Evolutionary conservation across 2,329 filamentous ascomycete genomes (phyloP), one percentile per base, ranked within the genome.

Genomic region (Scopulariopsis brevicaulis): DNA sequence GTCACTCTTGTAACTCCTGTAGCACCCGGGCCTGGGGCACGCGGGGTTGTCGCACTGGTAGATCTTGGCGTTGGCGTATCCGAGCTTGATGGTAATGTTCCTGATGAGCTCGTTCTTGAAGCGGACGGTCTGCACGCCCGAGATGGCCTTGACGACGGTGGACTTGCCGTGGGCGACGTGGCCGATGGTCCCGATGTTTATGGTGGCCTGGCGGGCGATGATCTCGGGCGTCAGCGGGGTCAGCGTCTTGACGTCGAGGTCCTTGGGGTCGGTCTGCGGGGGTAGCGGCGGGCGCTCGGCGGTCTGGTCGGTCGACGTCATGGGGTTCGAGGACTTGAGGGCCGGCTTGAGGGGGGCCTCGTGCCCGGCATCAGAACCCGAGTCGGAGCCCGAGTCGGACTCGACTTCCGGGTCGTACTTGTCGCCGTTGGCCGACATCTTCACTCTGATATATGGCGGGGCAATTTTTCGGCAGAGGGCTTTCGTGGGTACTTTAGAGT

Each of bases 71-170:
- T 99, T 99, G 73, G 94, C 94, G 74, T 99, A 99, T 72, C 94
- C 94, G 68, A 99, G 84, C 85, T 99, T 99, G 81, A 99, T 99
- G 68, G 94, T 99, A 70, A 99, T 99, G 75, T 99, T 99, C 70
- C 94, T 84, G 77, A 97, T 95, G 76, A 96, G 78, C 77, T 99
- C 94, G 79, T 97, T 99, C 87, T 99, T 99, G 82, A 99, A 99
- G 66, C 94, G 85, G 70, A 99, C 94, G 20, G 94, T 99, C 82
- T 99, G 94, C 63, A 99, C 94, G 62, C 94, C 94, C 1, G 94
- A 97, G 68, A 99, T 97, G 67, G 94, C 94, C 82, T 99, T 99
- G 67, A 99, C 94, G 55, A 99, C 94, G 24, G 94, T 99, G 61
- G 90, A 96, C 75, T 97, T 97, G 71, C 93, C 93, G 87, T 97